Conservation (phyloP, 768 basidiomycete species). For the Russula lepida region DNA sequence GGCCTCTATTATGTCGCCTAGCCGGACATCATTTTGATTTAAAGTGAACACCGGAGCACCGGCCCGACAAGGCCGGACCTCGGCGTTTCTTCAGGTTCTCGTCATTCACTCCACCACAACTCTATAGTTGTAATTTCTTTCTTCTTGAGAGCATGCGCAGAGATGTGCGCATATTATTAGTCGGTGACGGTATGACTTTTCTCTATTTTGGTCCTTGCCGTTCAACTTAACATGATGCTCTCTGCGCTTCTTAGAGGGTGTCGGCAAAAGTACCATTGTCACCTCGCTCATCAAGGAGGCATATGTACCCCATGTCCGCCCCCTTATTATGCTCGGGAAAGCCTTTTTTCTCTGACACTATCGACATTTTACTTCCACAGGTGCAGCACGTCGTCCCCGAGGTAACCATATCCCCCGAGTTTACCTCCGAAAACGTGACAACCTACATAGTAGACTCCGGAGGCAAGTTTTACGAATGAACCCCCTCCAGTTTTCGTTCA, state of each 20-base stretch:
- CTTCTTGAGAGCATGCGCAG: constrained; percentile 52
- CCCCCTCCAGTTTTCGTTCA: neutral
- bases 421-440: constrained; percentile 95
- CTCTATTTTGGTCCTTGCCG: neutral
- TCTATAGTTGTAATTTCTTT: neutral
- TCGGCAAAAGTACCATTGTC: constrained; percentile 96
- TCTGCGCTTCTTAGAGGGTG: constrained; percentile 57
- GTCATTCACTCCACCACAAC: neutral
- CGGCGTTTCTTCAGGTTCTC: neutral
- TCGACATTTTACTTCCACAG: constrained; percentile 32
- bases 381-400: constrained; percentile 94
- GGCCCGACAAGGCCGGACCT: neutral
- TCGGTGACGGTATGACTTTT: constrained; percentile 72
- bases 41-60: neutral
- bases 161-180: constrained; percentile 90
- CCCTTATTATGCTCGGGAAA: neutral
- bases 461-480: constrained; percentile 41
- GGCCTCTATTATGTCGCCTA: neutral
- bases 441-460: constrained; percentile 98
- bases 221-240: neutral
- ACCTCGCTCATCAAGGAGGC: constrained; percentile 96
- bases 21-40: neutral
- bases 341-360: constrained; percentile 1
- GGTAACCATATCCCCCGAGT: constrained; percentile 95
- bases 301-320: constrained; percentile 76